Evolutionary conservation across 192 early-diverging fungal genomes (phyloP), one percentile per base, ranked within the genome.

Genomic region (Coemansia sp.): DNA sequence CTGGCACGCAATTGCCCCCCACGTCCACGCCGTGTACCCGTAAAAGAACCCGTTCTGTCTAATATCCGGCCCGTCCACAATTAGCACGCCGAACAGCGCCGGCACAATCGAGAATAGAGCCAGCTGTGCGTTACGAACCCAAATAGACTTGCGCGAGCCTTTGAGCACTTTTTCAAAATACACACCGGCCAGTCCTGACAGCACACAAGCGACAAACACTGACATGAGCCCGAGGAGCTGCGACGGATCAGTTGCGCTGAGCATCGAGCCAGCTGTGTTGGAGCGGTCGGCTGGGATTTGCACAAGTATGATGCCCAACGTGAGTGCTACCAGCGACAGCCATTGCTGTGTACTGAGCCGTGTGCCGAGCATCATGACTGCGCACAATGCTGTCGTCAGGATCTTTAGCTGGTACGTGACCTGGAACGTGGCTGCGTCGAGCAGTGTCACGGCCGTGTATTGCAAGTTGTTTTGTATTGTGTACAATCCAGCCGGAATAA

Each of bases 141-240:
- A 99, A 31, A 99, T 67, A 3, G 89, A 90, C 15, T 87, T 82
- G 40, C 88, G 82, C 25, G 88, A 81, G 18, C 89, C 89, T 79
- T 99, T 99, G 47, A 99, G 84, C 34, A 99, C 92, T 80, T 95
- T 96, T 83, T 98, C 97, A 85, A 98, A 98, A 74, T 95, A 98
- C 4, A 98, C 97, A 46, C 97, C 97, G 4, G 97, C 95, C 20
- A 97, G 74, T 18, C 97, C 97, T 14, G 94, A 97, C 15, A 97
- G 67, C 17, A 95, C 58, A 73, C 97, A 96, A 2, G 97, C 95
- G 5, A 87, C 69, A 26, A 85, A 58, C 0, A 98, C 94, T 1
- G 92, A 82, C 9, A 88, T 36, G n/a, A 98, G 72, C 1, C 96
- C 96, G 25, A 91, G 31, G 20, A 94, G 66, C 24, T 79, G 78